Evolutionary conservation across 441 rosid genomes (phyloP), one percentile per base, ranked within the genome.

Genomic region (Pelargonium fulgidum): DNA sequence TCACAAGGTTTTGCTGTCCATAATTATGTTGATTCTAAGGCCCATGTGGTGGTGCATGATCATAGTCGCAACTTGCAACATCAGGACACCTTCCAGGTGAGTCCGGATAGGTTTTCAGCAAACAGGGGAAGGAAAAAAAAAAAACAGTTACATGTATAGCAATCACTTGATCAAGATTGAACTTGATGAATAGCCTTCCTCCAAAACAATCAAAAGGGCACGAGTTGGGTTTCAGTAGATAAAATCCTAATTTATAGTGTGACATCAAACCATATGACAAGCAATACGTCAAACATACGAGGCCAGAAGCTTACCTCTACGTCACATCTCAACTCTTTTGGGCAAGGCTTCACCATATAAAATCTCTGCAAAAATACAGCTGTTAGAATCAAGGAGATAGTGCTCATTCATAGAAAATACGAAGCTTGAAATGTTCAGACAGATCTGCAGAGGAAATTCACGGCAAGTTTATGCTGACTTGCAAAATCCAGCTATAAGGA

Each of bases 301-400:
- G 54, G 70, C 8, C 14, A 71, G 59, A 81, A 74, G 62, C 82
- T 68, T 70, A 93, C 97, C 95, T 93, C 96, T 19, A 93, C 96
- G 77, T 91, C 97, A 64, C 97, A 91, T 85, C 91, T 90, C 71
- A 89, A 69, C 78, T 93, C 96, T 74, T 93, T 93, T 0, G 97
- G 91, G 78, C 98, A 93, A 12, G 94, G 96, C 85, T 89, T 93
- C 70, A 91, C 97, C 88, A 91, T 80, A 75, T 80, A 83, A 76
- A 89, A 88, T 79, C 98, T 89, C 97, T 89, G 86, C 74, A 84
- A 78, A 42, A 66, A 64, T 45, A 70, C 10, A 62, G 64, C 29
- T n/a, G 62, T 74, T 42, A 77, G 77, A 70, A 71, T 36, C 4
- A 44, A 64, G 61, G 66, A 3, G 52, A 67, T 64, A 70, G 52